Evolutionary conservation across 192 early-diverging fungal genomes (phyloP), one percentile per base, ranked within the genome.

Genomic region (Backusella macrospora): DNA sequence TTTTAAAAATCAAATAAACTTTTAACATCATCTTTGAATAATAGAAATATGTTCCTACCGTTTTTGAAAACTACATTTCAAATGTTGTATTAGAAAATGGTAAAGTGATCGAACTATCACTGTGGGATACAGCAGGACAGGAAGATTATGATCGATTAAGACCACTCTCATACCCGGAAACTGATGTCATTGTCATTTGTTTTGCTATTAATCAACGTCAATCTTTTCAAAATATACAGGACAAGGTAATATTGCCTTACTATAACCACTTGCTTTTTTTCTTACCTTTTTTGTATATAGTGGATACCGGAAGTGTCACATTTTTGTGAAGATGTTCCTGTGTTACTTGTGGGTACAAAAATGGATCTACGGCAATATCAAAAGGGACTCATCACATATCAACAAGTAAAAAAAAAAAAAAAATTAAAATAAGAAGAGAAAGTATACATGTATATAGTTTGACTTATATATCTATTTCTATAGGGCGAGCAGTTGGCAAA

Each of bases 81-180:
- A 80, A 84, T 45, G 81, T 90, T 7, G 52, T 74, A 18, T 67
- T 90, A n/a, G 90, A 88, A 0, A 82, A 78, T 64, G 86, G 85
- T 9, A 73, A 81, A 62, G 73, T 79, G 16, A 86, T 92, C 26
- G 90, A 90, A 73, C 80, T 92, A 9, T 85, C 90, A 6, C 70
- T 92, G 13, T 92, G 91, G 91, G 91, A 92, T 75, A 92, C 91
- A 52, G 90, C 90, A 15, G 91, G 90, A 9, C 90, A 92, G 70
- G 90, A 92, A 68, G 90, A 91, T 70, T 92, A 89, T 76, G 90
- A 92, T 76, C 84, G 90, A 44, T 71, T 92, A n/a, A 67, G 90
- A 48, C 86, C 90, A 14, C 76, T 92, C 18, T 89, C 87, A 3
- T 92, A 92, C 71, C 88, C 90, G 46, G 89, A 91, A 74, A 83